Percentiles rank a stretch among this genome's conserved stretches.
These are phyloP conservation scores for Backusella westeae DNA, from an alignment of 192 early-diverging fungal genomes.

Conservation along the genomic window DNA sequence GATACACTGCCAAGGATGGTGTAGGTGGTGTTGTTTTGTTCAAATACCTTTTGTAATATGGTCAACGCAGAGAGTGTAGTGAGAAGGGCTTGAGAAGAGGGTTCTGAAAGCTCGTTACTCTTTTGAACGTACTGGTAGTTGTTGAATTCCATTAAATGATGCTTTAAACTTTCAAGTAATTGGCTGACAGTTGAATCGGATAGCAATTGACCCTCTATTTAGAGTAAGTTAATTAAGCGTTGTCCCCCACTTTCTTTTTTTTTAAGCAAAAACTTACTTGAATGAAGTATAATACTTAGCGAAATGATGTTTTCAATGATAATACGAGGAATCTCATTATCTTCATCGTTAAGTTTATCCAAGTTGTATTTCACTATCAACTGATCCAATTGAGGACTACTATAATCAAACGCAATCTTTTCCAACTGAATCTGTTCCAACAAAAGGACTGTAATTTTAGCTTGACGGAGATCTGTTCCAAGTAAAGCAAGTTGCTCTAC, in stretches of 20 bases:
- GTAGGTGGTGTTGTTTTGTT: neutral
- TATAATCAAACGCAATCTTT: neutral
- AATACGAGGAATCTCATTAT: neutral
- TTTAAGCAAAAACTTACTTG: neutral
- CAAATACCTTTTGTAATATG: slow-evolving; percentile 2
- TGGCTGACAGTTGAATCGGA: neutral
- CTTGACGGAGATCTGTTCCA: neutral
- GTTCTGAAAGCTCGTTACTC: neutral
- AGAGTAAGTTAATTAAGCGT: neutral
- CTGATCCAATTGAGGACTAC: neutral
- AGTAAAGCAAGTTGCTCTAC: neutral
- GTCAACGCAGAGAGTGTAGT: neutral
- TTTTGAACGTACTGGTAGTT: neutral
- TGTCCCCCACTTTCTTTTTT: neutral
- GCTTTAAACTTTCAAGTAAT: neutral
- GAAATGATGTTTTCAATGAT: slow-evolving; percentile 8
- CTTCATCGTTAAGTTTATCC: neutral
- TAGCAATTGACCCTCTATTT: neutral
- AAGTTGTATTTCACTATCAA: neutral
- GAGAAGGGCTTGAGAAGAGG: neutral
- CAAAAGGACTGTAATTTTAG: neutral
- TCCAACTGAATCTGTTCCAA: slow-evolving; percentile 3
- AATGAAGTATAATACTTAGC: neutral
- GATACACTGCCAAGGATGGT: neutral
- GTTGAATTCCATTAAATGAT: neutral